Evolutionary conservation across 2,329 filamentous ascomycete genomes (phyloP), one percentile per base, ranked within the genome.

Genomic region (Fusarium sulawesiense): DNA sequence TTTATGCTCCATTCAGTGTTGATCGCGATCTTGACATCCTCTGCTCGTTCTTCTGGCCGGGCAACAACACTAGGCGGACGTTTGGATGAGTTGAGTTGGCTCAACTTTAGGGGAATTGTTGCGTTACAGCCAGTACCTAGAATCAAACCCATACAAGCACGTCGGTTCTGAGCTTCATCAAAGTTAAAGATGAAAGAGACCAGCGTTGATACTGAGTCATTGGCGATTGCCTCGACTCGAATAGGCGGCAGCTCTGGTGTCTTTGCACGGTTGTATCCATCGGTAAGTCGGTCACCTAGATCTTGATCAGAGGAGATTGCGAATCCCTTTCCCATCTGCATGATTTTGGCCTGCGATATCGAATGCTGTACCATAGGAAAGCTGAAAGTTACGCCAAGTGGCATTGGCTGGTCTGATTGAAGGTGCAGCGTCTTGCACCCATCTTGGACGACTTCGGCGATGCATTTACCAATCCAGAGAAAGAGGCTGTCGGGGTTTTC

Each of bases 1-100:
- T 90, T 90, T 73, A 96, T 93, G 54, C 91, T 92, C 91, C 92
- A 94, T 79, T 96, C 93, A 0, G 93, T 95, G 76, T 95, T 95
- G 68, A 95, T 89, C 7, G 93, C 88, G 16, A 94, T 90, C 70
- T 88, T 90, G n/a, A 87, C 82, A 9, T 91, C 84, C 14, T 83
- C 80, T 2, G 83, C 70, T 23, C 68, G 72, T 66, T 83, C 80
- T 11, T 80, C 84, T 18, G 83, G 83, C 37, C 88, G 79, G 9
- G 84, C 79, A 64, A 82, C 83, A 47, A 88, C 80, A 44, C 80
- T 83, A 67, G 74, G 79, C 53, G 81, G 88, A 73, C 83, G 79
- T 77, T 95, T 95, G 59, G 84, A 86, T 11, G 86, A 82, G 66
- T 91, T 88, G 20, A 96, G 82, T 60, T 84, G 86, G 48, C 80